These are phyloP conservation scores for Sporopachydermia quercuum DNA, from an alignment of 805 yeast genomes.

Conservation along the genomic window DNA sequence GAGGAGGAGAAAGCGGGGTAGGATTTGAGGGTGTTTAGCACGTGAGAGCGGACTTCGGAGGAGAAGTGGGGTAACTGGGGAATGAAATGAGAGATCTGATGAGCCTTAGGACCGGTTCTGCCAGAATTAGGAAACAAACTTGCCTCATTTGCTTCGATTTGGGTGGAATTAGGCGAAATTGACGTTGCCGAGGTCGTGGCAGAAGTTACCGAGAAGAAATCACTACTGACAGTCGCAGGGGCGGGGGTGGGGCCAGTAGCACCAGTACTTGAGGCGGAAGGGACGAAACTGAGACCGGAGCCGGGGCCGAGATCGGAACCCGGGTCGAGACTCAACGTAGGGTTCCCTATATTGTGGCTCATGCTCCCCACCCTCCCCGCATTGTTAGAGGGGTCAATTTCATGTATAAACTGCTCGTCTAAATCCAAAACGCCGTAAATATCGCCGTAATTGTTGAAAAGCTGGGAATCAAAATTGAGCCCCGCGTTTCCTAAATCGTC, in stretches of 20 bases:
- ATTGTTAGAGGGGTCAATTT: too few relatives aligned
- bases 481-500: neutral
- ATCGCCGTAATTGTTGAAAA: neutral
- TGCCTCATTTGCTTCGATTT: too few relatives aligned
- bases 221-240: too few relatives aligned
- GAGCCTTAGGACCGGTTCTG: too few relatives aligned
- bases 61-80: neutral
- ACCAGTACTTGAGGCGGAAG: too few relatives aligned
- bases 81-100: too few relatives aligned
- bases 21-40: slow-evolving; percentile 32
- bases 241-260: neutral
- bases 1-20: slow-evolving; percentile 16
- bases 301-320: too few relatives aligned
- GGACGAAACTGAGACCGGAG: too few relatives aligned
- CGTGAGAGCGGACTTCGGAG: neutral
- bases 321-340: too few relatives aligned
- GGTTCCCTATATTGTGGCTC: too few relatives aligned
- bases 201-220: neutral
- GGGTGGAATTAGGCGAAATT: neutral
- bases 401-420: neutral
- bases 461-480: neutral
- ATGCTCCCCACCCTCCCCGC: too few relatives aligned
- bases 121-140: too few relatives aligned
- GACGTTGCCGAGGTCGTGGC: neutral
- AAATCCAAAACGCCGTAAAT: neutral